Percentiles rank a stretch among this genome's conserved stretches.
Conservation (phyloP, 2,329 filamentous ascomycete genomes). For the Fusarium compactum region DNA sequence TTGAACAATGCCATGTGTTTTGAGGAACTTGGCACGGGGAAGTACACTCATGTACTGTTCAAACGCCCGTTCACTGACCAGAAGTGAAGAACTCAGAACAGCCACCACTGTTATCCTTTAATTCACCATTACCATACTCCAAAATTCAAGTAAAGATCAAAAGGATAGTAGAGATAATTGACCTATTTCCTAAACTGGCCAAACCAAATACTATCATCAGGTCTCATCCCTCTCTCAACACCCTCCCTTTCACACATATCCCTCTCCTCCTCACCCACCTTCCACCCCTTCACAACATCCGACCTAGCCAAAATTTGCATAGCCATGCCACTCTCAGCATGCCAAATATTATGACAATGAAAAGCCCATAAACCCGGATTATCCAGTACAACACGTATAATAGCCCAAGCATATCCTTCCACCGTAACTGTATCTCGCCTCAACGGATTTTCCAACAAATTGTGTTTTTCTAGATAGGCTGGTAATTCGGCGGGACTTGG, state of each 20-base stretch:
- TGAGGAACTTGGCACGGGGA: too few relatives aligned
- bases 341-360: slow-evolving; percentile 71
- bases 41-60: too few relatives aligned
- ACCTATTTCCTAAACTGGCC: slow-evolving; percentile 37
- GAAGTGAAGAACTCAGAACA: too few relatives aligned
- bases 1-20: not conserved
- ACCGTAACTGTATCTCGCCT: slow-evolving; percentile 61
- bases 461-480: slow-evolving; percentile 41
- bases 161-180: too few relatives aligned
- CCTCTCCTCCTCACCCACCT: slow-evolving; percentile 36
- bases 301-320: slow-evolving; percentile 66
- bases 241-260: slow-evolving; percentile 49
- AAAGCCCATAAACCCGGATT: slow-evolving; percentile 70
- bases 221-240: slow-evolving; percentile 50
- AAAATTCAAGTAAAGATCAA: too few relatives aligned
- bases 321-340: slow-evolving; percentile 67
- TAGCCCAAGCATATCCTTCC: slow-evolving; percentile 66
- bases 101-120: too few relatives aligned
- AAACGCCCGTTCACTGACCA: too few relatives aligned
- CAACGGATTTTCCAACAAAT: slow-evolving; percentile 49
- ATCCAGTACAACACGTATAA: slow-evolving; percentile 67
- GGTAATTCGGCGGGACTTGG: slow-evolving; percentile 46
- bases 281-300: slow-evolving; percentile 48
- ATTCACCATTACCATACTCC: too few relatives aligned
- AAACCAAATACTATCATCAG: slow-evolving; percentile 54